Base-by-base conservation (phyloP, 2,329 filamentous ascomycete genomes). In the Talaromyces sp. region DNA sequence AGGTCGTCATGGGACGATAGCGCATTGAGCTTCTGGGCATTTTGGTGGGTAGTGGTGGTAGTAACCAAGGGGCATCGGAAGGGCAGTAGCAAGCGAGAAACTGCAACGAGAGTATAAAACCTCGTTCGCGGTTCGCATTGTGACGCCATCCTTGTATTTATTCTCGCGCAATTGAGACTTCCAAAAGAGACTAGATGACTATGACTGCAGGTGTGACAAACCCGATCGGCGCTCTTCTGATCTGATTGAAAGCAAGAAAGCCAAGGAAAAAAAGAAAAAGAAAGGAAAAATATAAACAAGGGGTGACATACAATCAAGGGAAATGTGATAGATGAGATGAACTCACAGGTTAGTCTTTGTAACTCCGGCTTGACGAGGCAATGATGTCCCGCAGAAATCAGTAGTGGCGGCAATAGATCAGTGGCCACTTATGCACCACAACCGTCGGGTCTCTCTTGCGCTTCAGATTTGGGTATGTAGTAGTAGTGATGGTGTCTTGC, bases 1-100 rank as follows among this genome's bases (percentile, higher is more conserved):
- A 56, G 2, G 45, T 59, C 33, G 37, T 59, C 57, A 56, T 56
- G 21, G 53, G 53, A 46, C 57, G 57, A 35, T 56, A 59, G 57
- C 46, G 45, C 28, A 55, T 36, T 39, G 57, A 9, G 15, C 3
- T 36, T 28, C 28, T 43, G 15, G 41, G 37, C 57, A 59, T 56
- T 37, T 35, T 45, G 43, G 10, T 28, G 25, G 3, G 7, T 28
- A 28, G 21, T 25, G 1, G 10, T 9, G 11, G n/a, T 15, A 13
- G 33, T 13, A 25, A 25, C 15, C 31, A 36, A 19, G 4, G 11
- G 31, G 13, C 28, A 56, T 9, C n/a, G n/a, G n/a, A 21, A 37
- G 13, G 19, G 37, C 10, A 40, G 35, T 4, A 37, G 17, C 4
- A 8, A 37, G 19, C 7, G 13, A n/a, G 48, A 37, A 17, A 52